These are phyloP conservation scores for Kockovaella imperatae DNA, from an alignment of 768 basidiomycete genomes.

Conservation along the genomic window DNA sequence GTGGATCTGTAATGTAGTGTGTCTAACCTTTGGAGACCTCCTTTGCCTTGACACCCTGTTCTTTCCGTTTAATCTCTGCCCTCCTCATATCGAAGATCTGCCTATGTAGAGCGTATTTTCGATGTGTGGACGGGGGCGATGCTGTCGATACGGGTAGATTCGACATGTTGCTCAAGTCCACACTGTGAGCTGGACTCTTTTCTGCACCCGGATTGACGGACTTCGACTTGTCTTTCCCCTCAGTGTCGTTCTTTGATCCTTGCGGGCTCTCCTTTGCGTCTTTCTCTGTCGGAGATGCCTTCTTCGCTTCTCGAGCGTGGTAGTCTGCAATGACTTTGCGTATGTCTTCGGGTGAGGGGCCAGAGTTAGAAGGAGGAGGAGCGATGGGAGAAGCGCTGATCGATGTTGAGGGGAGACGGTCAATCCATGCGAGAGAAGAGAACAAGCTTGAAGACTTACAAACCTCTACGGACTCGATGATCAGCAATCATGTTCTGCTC, in stretches of 20 bases:
- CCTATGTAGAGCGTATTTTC: slow-evolving; percentile 72
- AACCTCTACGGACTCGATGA: slow-evolving; percentile 11
- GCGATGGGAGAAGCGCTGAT: slow-evolving; percentile 26
- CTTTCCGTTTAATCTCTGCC: slow-evolving; percentile 62
- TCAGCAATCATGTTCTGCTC: slow-evolving; percentile 3
- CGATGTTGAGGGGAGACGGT: neutral
- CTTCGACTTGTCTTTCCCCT: slow-evolving; percentile 20
- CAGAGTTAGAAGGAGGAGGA: slow-evolving; percentile 44
- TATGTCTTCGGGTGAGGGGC: slow-evolving; percentile 41
- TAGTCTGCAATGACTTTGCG: slow-evolving; percentile 52
- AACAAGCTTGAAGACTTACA: slow-evolving; percentile 4
- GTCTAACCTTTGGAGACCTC: slow-evolving; percentile 45
- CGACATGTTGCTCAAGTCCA: slow-evolving; percentile 34
- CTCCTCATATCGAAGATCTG: slow-evolving; percentile 74
- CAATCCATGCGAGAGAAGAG: neutral
- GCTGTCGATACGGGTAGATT: slow-evolving; percentile 44
- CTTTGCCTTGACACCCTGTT: slow-evolving; percentile 51
- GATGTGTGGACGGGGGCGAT: slow-evolving; percentile 48
- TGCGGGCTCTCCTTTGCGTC: slow-evolving; percentile 10
- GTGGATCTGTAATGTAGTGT: neutral
- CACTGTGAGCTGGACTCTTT: no score
- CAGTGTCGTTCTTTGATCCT: slow-evolving; percentile 24
- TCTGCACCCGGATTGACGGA: slow-evolving; percentile 2
- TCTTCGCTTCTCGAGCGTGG: slow-evolving; percentile 73
- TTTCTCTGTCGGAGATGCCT: slow-evolving; percentile 50